Evolutionary conservation across 1,284 basidiomycete species (phyloP).

Genomic region (Microbotryum scabiosae): DNA sequence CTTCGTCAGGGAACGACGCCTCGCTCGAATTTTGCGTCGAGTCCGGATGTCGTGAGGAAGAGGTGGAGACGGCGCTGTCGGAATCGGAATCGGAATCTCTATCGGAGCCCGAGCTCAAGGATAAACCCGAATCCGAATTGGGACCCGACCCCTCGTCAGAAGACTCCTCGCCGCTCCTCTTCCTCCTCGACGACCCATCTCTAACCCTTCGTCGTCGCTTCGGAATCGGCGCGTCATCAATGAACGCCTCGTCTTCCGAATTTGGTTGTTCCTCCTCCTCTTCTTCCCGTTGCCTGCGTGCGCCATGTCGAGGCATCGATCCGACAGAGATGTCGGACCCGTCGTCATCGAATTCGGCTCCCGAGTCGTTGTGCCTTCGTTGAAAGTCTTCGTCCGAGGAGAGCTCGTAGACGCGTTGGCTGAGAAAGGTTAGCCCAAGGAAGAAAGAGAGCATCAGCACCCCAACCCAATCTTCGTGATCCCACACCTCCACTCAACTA

Average conservation of each 20-base stretch:
- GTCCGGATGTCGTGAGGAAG: too few relatives aligned
- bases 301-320: neutral
- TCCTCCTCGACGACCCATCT: too few relatives aligned
- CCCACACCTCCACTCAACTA: neutral
- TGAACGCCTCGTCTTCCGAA: conserved; percentile 1
- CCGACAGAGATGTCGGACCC: neutral
- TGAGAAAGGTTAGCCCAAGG: neutral
- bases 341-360: neutral
- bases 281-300: neutral
- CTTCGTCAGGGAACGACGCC: too few relatives aligned
- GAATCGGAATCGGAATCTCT: too few relatives aligned
- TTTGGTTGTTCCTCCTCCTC: neutral
- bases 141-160: too few relatives aligned
- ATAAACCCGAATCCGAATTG: too few relatives aligned
- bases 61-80: too few relatives aligned
- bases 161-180: too few relatives aligned
- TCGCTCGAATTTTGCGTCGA: too few relatives aligned
- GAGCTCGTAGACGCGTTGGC: neutral
- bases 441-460: neutral
- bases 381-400: neutral
- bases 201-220: neutral
- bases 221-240: neutral
- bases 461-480: neutral
- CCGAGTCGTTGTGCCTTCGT: neutral
- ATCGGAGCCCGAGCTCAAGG: too few relatives aligned